Evolutionary conservation across 495 filamentous ascomycete species (phyloP).

Genomic region (Hypomontagnella submonticulosa): DNA sequence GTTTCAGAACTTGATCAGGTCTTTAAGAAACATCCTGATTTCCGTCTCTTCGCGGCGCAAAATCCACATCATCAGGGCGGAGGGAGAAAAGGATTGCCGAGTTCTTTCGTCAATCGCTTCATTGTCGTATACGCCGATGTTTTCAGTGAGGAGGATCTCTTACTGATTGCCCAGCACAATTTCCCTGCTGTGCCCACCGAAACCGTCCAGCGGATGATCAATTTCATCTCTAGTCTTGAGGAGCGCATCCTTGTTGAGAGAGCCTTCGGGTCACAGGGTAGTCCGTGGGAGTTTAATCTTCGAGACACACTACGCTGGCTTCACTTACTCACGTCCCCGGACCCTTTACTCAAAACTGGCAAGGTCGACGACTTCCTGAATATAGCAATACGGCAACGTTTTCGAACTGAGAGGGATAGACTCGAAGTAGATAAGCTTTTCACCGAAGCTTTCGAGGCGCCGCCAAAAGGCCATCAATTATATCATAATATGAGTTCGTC

Average conservation of each 20-base stretch:
- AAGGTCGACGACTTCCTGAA: conserved; percentile 76
- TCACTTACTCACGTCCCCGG: conserved; percentile 69
- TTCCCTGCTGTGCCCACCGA: conserved; percentile 70
- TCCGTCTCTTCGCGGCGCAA: conserved; percentile 94
- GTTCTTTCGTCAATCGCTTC: conserved; percentile 97
- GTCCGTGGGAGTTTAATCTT: conserved; percentile 97
- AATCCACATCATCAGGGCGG: conserved; percentile 98
- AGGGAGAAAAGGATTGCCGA: conserved; percentile 92
- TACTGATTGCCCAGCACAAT: conserved; percentile 79
- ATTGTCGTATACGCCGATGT: conserved; percentile 96
- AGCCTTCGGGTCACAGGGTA: conserved; percentile 79
- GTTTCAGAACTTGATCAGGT: conserved; percentile 93
- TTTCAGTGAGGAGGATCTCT: conserved; percentile 82
- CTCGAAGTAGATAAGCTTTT: conserved; percentile 72
- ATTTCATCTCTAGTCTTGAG: conserved; percentile 83
- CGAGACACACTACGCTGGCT: conserved; percentile 93
- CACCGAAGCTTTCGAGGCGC: conserved; percentile 50
- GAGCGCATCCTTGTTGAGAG: conserved; percentile 71
- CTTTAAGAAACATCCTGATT: conserved; percentile 88
- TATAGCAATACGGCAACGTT: conserved; percentile 88
- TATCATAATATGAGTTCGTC: conserved; percentile 66
- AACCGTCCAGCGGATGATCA: conserved; percentile 72
- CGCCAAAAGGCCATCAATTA: conserved; percentile 67
- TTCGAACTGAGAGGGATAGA: conserved; percentile 77
- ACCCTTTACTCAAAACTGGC: conserved; percentile 63